phyloP scores from a whole-genome alignment of 345 rosid genomes.

The Lepidium aucheri region DNA sequence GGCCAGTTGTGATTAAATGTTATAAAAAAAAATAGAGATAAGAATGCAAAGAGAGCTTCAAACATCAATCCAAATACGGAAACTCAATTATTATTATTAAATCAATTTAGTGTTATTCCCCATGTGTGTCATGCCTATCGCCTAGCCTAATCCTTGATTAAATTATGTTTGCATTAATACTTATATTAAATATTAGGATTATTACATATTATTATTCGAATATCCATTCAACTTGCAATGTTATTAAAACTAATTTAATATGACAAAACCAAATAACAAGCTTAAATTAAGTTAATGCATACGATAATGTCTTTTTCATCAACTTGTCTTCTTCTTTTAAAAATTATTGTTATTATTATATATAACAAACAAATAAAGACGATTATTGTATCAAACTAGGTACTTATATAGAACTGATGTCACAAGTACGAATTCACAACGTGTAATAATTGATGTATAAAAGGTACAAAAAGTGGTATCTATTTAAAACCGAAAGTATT shows the following conservation, averaged over 20 bases:
- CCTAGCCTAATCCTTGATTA: not conserved
- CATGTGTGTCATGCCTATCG: not conserved
- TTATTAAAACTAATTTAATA: not conserved
- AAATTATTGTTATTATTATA: no score
- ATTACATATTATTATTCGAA: not conserved
- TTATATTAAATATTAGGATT: not conserved
- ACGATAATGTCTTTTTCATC: not conserved
- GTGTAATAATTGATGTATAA: not conserved
- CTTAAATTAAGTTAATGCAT: not conserved
- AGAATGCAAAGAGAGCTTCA: no score
- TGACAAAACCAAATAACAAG: not conserved
- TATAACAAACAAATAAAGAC: not conserved
- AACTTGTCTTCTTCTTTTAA: not conserved
- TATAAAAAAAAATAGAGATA: no score
- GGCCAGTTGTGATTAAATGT: no score
- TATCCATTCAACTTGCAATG: slow-evolving; percentile 11
- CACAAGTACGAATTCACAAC: not conserved
- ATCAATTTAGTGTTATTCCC: not conserved
- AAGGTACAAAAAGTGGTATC: not conserved
- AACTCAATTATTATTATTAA: slow-evolving; percentile 2
- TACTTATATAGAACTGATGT: not conserved
- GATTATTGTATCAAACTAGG: slow-evolving; percentile 13
- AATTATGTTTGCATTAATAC: not conserved
- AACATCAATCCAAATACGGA: slow-evolving; percentile 5
- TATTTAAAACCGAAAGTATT: not conserved